Evolutionary conservation across 441 rosid genomes (phyloP), one percentile per base, ranked within the genome.

Genomic region (Mallotus japonicus): DNA sequence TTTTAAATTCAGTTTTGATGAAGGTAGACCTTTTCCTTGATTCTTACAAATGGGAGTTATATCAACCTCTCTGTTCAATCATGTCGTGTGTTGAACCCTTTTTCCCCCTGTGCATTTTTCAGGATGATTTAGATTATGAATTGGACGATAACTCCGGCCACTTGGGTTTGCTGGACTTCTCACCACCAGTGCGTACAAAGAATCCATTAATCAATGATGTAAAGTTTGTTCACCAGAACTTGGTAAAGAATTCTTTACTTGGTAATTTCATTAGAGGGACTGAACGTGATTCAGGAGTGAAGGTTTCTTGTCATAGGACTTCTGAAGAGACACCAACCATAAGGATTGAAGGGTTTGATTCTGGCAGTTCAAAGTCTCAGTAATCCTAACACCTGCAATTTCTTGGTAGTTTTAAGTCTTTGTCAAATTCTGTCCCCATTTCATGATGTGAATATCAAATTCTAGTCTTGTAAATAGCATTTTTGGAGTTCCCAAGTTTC

Each of bases 301-400:
- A 32, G 44, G 20, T 16, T 60, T 12, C n/a, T 28, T 34, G 46
- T 60, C 42, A 60, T 60, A 19, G 42, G 44, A 32, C 42, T 28
- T 28, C 8, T 14, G 17, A 15, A 60, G 10, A 16, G 17, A 60
- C 13, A 32, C 17, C 8, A 60, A 60, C 19, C 19, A 32, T 60
- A 28, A 15, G 64, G 44, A 32, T 60, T 60, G 64, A 60, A 60
- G 64, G 44, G 11, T 60, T 60, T 60, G 64, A 37, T 60, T 60
- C 19, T 14, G 44, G 19, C 6, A 16, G n/a, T 60, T 60, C 44
- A 5, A 16, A 15, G 44, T 60, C 64, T 28, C 9, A 32, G 13
- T 60, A 60, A 60, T 32, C 13, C 7, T 60, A 16, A 44, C 64
- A 60, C n/a, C 40, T 60, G 64, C 44, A 32, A 60, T 13, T 60